phyloP scores from a whole-genome alignment of 805 yeast genomes.

The Candida vaughaniae region DNA sequence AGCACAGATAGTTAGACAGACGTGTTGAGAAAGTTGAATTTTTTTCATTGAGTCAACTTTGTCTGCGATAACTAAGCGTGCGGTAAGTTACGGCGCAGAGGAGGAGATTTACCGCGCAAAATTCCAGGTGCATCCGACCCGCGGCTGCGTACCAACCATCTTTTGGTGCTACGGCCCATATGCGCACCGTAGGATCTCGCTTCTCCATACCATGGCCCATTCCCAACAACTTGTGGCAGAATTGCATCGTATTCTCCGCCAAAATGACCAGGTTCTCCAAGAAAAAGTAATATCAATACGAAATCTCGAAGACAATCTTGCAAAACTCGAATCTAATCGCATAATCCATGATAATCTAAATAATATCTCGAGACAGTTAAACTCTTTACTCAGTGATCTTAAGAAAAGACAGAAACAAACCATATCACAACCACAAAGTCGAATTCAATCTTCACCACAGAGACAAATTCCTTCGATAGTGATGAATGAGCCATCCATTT shows the following conservation, averaged over 20 bases:
- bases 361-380: conserved; percentile 1
- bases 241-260: no score
- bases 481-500: no score
- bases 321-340: background rate
- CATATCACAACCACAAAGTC: no score
- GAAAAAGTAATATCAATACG: no score
- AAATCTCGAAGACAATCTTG: background rate
- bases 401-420: no score
- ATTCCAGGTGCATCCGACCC: background rate
- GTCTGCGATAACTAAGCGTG: background rate
- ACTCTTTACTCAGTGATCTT: conserved; percentile 2
- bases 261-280: no score
- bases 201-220: no score
- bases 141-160: background rate
- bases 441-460: no score
- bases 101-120: conserved; percentile 1
- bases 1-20: conserved; percentile 4
- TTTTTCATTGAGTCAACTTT: conserved; percentile 1
- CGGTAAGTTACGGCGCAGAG: background rate
- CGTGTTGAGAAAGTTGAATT: conserved; percentile 2
- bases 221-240: no score
- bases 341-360: background rate
- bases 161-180: background rate
- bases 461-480: no score
- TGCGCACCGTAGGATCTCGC: no score